These are phyloP conservation scores for Acanthamoeba castellanii DNA, from an alignment of 208 protist genomes.

Conservation along the genomic window DNA sequence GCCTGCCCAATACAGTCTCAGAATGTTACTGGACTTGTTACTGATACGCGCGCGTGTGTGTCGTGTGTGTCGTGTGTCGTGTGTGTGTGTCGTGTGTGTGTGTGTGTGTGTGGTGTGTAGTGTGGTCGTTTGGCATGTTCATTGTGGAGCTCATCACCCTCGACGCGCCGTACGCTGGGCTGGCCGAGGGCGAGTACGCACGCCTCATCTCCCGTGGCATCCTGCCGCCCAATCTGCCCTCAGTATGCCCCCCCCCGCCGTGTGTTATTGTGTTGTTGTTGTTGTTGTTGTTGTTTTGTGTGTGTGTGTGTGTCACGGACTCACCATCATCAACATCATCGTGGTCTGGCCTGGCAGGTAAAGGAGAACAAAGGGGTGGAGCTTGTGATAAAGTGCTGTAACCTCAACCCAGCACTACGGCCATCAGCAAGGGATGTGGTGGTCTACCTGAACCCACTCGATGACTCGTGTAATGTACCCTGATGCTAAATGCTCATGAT, in stretches of 20 bases:
- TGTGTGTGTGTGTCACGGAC: neutral
- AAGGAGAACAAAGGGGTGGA: slow-evolving; percentile 49
- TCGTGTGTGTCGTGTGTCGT: neutral
- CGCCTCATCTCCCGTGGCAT: slow-evolving; percentile 17
- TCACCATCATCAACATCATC: too few species aligned
- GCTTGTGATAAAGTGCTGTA: slow-evolving; percentile 44
- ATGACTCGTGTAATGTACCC: neutral
- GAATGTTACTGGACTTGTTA: too few species aligned
- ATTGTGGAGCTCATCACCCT: slow-evolving; percentile 64
- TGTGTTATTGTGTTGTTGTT: neutral
- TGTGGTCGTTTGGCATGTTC: slow-evolving; percentile 73
- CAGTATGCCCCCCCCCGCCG: neutral
- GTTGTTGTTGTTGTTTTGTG: neutral
- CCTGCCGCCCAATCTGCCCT: neutral
- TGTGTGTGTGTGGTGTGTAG: neutral
- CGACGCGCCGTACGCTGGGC: slow-evolving; percentile 14
- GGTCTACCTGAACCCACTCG: slow-evolving; percentile 20
- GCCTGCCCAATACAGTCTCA: neutral
- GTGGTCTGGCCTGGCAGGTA: neutral
- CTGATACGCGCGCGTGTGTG: too few species aligned
- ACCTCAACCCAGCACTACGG: neutral
- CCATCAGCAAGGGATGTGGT: slow-evolving; percentile 20
- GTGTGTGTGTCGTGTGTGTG: neutral
- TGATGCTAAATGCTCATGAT: too few species aligned
- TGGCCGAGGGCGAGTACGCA: slow-evolving; percentile 19